Conservation (phyloP, 2,329 filamentous ascomycete genomes). For the Fusarium sp. region DNA sequence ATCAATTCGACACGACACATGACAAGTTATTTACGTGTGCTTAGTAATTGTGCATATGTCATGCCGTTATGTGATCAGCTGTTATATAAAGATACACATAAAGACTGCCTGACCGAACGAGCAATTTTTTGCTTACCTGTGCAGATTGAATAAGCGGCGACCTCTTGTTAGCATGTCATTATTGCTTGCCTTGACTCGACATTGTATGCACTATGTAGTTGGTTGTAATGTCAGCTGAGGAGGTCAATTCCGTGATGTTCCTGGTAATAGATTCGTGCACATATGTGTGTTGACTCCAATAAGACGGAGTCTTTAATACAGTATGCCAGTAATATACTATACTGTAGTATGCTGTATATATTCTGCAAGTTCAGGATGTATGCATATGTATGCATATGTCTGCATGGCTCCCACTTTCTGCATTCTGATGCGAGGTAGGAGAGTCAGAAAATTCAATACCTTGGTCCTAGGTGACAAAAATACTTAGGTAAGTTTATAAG, state of each 20-base stretch:
- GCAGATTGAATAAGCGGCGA: constrained; percentile 3
- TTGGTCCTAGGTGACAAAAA: no score
- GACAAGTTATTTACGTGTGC: not conserved
- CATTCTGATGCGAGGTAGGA: constrained; percentile 5
- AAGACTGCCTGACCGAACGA: not conserved
- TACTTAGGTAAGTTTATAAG: no score
- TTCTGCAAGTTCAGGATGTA: not conserved
- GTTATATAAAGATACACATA: not conserved
- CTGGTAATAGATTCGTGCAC: not conserved
- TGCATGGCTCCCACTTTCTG: not conserved
- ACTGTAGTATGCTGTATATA: not conserved
- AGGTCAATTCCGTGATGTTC: not conserved
- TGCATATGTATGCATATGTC: not conserved
- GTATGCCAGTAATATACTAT: not conserved
- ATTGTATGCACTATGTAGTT: not conserved
- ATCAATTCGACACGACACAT: not conserved
- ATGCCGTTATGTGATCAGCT: not conserved
- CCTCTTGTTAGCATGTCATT: not conserved
- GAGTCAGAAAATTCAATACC: no score
- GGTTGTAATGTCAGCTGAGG: not conserved
- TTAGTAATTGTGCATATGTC: not conserved
- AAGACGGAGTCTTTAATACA: not conserved
- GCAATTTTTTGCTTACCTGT: constrained; percentile 2
- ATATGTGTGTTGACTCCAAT: not conserved
- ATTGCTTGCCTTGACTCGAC: not conserved